These are phyloP conservation scores for Madurella fahalii DNA, from an alignment of 2,329 filamentous ascomycete species.

Conservation along the genomic window DNA sequence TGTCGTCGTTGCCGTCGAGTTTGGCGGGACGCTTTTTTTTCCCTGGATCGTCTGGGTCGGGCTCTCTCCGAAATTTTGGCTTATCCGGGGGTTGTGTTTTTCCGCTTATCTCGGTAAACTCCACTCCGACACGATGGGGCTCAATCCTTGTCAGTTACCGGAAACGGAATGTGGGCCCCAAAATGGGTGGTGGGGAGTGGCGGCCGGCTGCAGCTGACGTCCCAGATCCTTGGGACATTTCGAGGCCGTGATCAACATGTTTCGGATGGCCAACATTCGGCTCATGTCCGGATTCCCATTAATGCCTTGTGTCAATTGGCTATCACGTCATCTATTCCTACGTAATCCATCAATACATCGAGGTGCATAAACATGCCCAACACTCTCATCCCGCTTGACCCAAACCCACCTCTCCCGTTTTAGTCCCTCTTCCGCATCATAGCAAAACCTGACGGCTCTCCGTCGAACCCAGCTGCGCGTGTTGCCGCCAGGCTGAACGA, in stretches of 20 bases:
- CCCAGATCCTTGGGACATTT: no score
- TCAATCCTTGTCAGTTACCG: slow-evolving; percentile 9
- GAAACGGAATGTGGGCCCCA: slow-evolving; percentile 15
- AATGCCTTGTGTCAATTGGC: neutral
- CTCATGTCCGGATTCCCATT: neutral
- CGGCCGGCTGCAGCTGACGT: neutral
- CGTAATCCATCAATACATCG: slow-evolving; percentile 8
- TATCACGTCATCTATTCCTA: neutral
- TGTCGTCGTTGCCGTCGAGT: slow-evolving; percentile 7
- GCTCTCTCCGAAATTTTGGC: slow-evolving; percentile 25
- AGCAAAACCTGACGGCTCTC: neutral
- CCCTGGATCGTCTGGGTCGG: neutral
- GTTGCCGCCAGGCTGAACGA: neutral
- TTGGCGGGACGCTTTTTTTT: slow-evolving; percentile 19
- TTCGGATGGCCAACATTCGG: no score
- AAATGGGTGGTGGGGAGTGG: neutral
- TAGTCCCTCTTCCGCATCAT: neutral
- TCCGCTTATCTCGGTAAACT: slow-evolving; percentile 15
- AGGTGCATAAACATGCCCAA: neutral
- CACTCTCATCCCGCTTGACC: neutral
- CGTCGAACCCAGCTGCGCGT: neutral
- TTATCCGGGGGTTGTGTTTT: slow-evolving; percentile 17
- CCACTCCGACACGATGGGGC: slow-evolving; percentile 2
- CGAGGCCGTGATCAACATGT: no score
- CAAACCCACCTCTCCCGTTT: neutral